Base-by-base conservation (phyloP, 768 basidiomycete genomes). In the Collybiopsis confluens region DNA sequence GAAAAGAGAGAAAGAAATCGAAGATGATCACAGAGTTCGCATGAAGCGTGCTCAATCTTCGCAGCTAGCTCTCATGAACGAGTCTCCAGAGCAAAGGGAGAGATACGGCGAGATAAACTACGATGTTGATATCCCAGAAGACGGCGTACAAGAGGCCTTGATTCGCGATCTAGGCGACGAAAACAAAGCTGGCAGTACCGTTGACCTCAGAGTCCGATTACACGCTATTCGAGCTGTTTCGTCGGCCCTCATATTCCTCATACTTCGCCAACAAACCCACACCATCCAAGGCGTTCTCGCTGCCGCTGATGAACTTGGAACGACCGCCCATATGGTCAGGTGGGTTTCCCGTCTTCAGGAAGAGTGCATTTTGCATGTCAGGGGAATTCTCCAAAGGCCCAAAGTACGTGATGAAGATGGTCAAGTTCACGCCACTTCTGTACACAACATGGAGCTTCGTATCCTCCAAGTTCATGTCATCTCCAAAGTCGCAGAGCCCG, bases 381-480 rank as follows among this genome's bases (percentile, higher is more conserved):
- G 27, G 15, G 54, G 36, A 0, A n/a, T 43, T 2, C 28, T 55
- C 1, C 28, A 49, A n/a, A n/a, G 15, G 5, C 47, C 47, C n/a
- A 15, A 40, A 20, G 4, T 18, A 0, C 28, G 20, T 2, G 21
- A 33, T 15, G 35, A 24, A 50, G 21, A 35, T 24, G 30, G 27
- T 1, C 13, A 36, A 42, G 24, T 48, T 0, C 13, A 43, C 2
- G 10, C 15, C 23, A 36, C 54, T 5, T n/a, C 24, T 3, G 3
- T 55, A 2, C 54, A 55, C 27, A 27, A 48, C 26, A 2, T 30
- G 3, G 54, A 55, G 9, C 10, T 55, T 6, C 6, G 20, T n/a
- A 30, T 46, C 27, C 75, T 74, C 72, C 41, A 74, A 75, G 64
- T 76, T 74, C 61, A 79, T 79, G 77, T 62, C 77, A 42, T 73